Percentiles rank a stretch among this genome's conserved stretches.
Conservation (phyloP, 2,329 filamentous ascomycete genomes). For the Didymella keratinophila region DNA sequence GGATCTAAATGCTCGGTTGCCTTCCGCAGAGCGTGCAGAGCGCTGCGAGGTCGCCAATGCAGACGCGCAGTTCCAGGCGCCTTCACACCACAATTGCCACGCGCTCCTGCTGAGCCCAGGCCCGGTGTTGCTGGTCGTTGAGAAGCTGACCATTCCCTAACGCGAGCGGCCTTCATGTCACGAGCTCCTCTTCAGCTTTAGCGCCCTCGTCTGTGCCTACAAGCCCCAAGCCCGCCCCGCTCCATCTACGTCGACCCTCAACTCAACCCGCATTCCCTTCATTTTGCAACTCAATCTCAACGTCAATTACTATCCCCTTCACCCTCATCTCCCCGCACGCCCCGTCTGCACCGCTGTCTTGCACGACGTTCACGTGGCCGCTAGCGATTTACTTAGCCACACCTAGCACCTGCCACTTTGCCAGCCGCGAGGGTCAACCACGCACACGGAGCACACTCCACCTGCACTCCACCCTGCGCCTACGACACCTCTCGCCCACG, state of each 20-base stretch:
- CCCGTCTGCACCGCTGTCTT: constrained; percentile 27
- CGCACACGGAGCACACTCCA: constrained; percentile 33
- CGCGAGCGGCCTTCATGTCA: constrained; percentile 28
- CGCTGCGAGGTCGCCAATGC: constrained; percentile 13
- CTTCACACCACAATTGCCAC: constrained; percentile 21
- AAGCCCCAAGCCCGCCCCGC: constrained; percentile 34
- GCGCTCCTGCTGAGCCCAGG: constrained; percentile 27
- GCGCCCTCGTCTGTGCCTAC: constrained; percentile 26
- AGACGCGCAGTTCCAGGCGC: constrained; percentile 23
- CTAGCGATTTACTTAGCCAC: constrained; percentile 26
- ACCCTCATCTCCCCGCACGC: constrained; percentile 14
- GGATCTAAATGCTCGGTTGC: constrained; percentile 15
- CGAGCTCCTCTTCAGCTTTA: constrained; percentile 25
- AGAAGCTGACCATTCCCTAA: constrained; percentile 29
- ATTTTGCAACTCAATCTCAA: constrained; percentile 31
- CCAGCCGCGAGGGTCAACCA: constrained; percentile 22
- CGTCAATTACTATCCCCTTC: constrained; percentile 35
- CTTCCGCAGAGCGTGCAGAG: constrained; percentile 1
- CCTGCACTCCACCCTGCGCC: constrained; percentile 29
- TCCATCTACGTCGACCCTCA: constrained; percentile 35
- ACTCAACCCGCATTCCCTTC: constrained; percentile 31
- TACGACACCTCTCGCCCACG: constrained; percentile 53
- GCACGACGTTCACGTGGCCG: constrained; percentile 30
- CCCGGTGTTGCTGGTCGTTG: constrained; percentile 24
- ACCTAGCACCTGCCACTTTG: constrained; percentile 22